Evolutionary conservation across 371 early-diverging fungal genomes (phyloP).

Genomic region (Apophysomyces trapeziformis): DNA sequence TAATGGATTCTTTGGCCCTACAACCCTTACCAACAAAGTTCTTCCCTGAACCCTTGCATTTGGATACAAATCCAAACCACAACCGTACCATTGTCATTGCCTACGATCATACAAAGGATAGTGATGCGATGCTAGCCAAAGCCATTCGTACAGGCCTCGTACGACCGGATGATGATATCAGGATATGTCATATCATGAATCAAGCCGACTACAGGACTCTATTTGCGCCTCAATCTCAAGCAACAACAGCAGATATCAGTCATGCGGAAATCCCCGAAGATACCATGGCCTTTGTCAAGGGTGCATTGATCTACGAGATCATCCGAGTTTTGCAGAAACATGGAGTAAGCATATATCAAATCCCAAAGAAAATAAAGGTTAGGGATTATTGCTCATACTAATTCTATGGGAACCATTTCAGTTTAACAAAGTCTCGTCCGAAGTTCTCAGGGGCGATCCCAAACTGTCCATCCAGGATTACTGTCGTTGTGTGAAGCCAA

Average conservation of each 20-base stretch:
- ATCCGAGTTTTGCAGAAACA: conserved; percentile 20
- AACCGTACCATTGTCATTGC: conserved; percentile 25
- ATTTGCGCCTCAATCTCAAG: conserved; percentile 19
- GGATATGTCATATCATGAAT: conserved; percentile 29
- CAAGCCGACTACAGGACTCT: conserved; percentile 26
- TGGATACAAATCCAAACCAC: not conserved
- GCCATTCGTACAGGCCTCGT: conserved; percentile 26
- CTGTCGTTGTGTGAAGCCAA: conserved; percentile 33
- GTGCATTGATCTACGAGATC: conserved; percentile 27
- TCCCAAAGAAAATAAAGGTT: not conserved
- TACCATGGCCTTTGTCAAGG: conserved; percentile 13
- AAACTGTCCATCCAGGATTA: conserved; percentile 40
- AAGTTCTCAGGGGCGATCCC: conserved; percentile 39
- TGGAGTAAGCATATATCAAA: conserved; percentile 26
- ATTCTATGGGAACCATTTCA: conserved; percentile 7
- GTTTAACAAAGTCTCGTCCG: conserved; percentile 37
- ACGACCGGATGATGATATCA: conserved; percentile 31
- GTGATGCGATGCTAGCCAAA: conserved; percentile 40
- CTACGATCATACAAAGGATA: conserved; percentile 39
- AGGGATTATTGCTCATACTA: too few relatives aligned
- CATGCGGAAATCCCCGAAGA: not conserved
- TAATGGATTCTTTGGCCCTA: not conserved
- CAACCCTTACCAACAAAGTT: conserved; percentile 7
- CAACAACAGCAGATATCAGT: not conserved
- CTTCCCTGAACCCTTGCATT: not conserved